Percentiles rank a stretch among this genome's conserved stretches.
Conservation (phyloP, 805 yeast species). For the Wickerhamiella australiensis region DNA sequence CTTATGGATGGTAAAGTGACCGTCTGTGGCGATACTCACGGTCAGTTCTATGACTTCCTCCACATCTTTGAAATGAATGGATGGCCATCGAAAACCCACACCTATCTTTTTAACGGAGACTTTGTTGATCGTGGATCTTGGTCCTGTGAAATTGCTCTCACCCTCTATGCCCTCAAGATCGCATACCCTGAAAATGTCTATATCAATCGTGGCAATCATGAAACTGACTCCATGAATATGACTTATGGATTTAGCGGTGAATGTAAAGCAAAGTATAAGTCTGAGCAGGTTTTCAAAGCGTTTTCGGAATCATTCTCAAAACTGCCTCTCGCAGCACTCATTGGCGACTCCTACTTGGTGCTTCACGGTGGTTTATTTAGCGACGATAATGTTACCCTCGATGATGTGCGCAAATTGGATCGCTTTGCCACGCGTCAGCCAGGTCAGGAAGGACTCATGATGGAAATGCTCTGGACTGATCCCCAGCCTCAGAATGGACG, state of each 20-base stretch:
- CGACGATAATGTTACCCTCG: slow-evolving; percentile 54
- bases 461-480: slow-evolving; percentile 97
- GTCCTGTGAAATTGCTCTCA: slow-evolving; percentile 91
- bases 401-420: slow-evolving; percentile 60
- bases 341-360: slow-evolving; percentile 67
- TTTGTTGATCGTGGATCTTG: slow-evolving; percentile 97
- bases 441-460: slow-evolving; percentile 80
- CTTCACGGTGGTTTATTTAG: slow-evolving; percentile 96
- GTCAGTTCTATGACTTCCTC: slow-evolving; percentile 84
- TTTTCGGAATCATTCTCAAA: slow-evolving; percentile 78
- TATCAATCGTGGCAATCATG: slow-evolving; percentile 92
- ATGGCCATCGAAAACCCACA: slow-evolving; percentile 49
- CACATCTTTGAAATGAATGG: slow-evolving; percentile 71
- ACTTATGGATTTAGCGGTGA: slow-evolving; percentile 96
- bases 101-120: slow-evolving; percentile 88
- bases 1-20: slow-evolving; percentile 41
- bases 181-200: slow-evolving; percentile 57
- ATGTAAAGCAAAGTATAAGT: slow-evolving; percentile 71
- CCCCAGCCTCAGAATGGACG: slow-evolving; percentile 74
- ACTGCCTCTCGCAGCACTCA: slow-evolving; percentile 73
- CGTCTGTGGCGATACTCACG: slow-evolving; percentile 96
- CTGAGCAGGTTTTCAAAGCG: slow-evolving; percentile 63
- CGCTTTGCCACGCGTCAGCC: slow-evolving; percentile 66
- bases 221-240: slow-evolving; percentile 91
- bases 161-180: slow-evolving; percentile 64